Evolutionary conservation across 805 yeast species (phyloP).

Genomic region (Yarrowia osloensis): DNA sequence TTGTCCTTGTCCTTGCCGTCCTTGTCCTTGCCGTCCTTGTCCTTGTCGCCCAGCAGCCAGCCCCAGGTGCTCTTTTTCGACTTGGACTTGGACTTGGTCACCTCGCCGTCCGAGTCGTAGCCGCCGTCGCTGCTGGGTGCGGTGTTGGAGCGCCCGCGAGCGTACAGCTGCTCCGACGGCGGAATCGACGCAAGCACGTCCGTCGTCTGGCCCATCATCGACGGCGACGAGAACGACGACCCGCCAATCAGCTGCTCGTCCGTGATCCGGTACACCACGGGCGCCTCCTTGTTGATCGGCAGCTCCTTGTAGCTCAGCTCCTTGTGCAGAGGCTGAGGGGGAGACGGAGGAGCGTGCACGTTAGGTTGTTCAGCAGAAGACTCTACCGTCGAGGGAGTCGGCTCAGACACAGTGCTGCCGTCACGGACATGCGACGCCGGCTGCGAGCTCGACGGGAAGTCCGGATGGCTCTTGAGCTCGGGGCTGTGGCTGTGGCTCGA

Average conservation of each 20-base stretch:
- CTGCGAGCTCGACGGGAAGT: neutral
- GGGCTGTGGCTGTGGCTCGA: conserved; percentile 27
- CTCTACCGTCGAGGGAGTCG: neutral
- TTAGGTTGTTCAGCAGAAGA: too few relatives aligned
- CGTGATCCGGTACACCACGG: conserved; percentile 13
- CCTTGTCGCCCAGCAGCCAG: conserved; percentile 29
- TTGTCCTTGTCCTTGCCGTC: conserved; percentile 25
- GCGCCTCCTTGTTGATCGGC: conserved; percentile 29
- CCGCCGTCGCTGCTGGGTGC: conserved; percentile 6
- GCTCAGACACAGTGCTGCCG: neutral
- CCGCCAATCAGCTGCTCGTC: conserved; percentile 24
- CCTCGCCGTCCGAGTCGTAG: conserved; percentile 23
- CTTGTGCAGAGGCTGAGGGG: conserved; percentile 26
- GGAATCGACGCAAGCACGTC: conserved; percentile 12
- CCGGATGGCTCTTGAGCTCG: conserved; percentile 12
- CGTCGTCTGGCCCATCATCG: conserved; percentile 29
- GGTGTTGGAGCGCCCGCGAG: conserved; percentile 2
- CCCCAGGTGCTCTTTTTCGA: conserved; percentile 30
- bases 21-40: conserved; percentile 32
- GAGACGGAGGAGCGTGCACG: neutral
- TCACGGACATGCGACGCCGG: neutral
- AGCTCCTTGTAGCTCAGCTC: conserved; percentile 28
- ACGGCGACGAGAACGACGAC: conserved; percentile 13
- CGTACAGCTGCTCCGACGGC: conserved; percentile 8
- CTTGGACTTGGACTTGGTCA: conserved; percentile 7